Evolutionary conservation across 768 basidiomycete species (phyloP), one percentile per base, ranked within the genome.

Genomic region (Rhizopogon rudus): DNA sequence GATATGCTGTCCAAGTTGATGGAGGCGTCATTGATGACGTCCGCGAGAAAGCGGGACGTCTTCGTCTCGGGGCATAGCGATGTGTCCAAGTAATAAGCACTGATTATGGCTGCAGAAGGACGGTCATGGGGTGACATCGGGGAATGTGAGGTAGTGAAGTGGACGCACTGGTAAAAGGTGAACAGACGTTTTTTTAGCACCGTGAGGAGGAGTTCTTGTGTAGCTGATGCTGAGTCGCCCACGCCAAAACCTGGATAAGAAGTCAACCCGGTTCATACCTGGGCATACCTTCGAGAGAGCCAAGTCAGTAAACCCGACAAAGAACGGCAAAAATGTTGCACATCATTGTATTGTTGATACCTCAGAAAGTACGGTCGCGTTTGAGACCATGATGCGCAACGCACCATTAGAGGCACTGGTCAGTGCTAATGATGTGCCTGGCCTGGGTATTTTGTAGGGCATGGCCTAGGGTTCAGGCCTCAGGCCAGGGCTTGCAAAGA

Each of bases 301-400:
- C n/a, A 86, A 1, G 87, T 81, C 20, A 88, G 62, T 28, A 88
- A 69, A 0, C 82, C 75, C 0, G 85, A 80, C 2, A 88, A 67
- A 0, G 86, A 84, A 61, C 81, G 87, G 62, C 84, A 87, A 59
- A 86, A 87, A 2, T 85, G 83, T 66, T 88, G 87, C 3, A 85
- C 53, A 0, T 82, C 82, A 58, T 88, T 87, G 60, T 81, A 76
- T 13, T 82, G 69, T 63, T 88, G 86, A 60, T 86, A 88, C 56
- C 85, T 87, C 60, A 44, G 37, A 12, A 13, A 41, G 16, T 14
- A n/a, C n/a, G 10, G 8, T 40, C 9, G 16, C 12, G 37, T 14
- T 37, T 53, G 31, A 56, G 63, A 54, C 43, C 44, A 57, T 49
- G 31, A 52, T 22, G 25, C 28, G 10, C n/a, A 44, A 44, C n/a